Evolutionary conservation across 352 stramenopile genomes (phyloP).

Genomic region (Globisporangium acanthophoron): DNA sequence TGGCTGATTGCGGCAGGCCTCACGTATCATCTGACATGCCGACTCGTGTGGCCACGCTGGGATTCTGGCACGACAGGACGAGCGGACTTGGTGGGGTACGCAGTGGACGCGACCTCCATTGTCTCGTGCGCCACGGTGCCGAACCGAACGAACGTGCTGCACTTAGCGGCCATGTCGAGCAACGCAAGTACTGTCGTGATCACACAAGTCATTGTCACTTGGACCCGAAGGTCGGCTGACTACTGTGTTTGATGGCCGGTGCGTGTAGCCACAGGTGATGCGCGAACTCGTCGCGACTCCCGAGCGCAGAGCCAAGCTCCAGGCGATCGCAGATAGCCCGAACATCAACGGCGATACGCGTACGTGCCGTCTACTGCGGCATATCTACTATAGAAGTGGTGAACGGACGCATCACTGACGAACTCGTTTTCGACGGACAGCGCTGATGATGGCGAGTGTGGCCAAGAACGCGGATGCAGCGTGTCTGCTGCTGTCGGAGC

Average conservation of each 20-base stretch:
- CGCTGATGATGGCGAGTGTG: conserved; percentile 84
- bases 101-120: conserved; percentile 53
- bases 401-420: not conserved
- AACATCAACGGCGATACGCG: conserved; percentile 79
- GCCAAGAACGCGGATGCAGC: conserved; percentile 61
- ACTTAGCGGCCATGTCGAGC: conserved; percentile 67
- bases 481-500: conserved; percentile 32
- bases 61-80: conserved; percentile 26
- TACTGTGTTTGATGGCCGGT: not conserved
- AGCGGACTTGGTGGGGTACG: conserved; percentile 50
- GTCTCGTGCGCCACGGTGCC: conserved; percentile 43
- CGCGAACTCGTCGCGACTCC: conserved; percentile 39
- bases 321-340: conserved; percentile 35
- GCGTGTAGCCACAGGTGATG: conserved; percentile 48
- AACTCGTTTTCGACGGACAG: conserved; percentile 16
- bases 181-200: conserved; percentile 31
- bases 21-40: not conserved
- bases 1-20: not conserved
- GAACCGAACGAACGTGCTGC: conserved; percentile 74
- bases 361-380: conserved; percentile 14
- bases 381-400: not conserved
- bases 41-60: not conserved
- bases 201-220: not conserved
- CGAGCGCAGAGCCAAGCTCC: conserved; percentile 44
- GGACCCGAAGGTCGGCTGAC: not conserved